Conservation (phyloP, 2,329 filamentous ascomycete genomes). For the Penicillium sp. region DNA sequence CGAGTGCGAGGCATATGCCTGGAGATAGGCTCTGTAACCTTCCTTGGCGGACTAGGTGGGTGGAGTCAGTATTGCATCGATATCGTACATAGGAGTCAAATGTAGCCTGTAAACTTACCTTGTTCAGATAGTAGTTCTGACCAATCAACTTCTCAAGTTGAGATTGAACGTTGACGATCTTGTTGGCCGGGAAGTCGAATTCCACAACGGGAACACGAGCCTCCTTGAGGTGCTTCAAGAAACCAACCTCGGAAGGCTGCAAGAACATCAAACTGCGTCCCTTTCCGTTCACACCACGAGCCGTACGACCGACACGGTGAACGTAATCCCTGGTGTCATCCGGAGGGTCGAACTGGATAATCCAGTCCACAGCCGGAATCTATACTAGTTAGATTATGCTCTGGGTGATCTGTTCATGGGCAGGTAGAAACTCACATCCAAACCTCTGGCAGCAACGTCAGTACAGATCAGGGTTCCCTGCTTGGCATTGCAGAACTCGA, state of each 20-base stretch:
- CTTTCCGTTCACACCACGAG: constrained; percentile 70
- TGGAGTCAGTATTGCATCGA: too few species aligned
- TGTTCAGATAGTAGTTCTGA: constrained; percentile 95
- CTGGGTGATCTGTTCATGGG: too few species aligned
- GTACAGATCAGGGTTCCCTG: constrained; percentile 89
- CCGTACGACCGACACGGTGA: constrained; percentile 90
- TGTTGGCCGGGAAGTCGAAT: constrained; percentile 86
- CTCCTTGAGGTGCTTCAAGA: constrained; percentile 81
- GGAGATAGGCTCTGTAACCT: constrained; percentile 79
- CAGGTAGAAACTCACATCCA: constrained; percentile 52
- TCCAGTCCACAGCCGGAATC: constrained; percentile 91
- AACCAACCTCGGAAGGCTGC: constrained; percentile 83
- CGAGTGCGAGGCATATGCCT: constrained; percentile 84
- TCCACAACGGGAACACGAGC: constrained; percentile 88
- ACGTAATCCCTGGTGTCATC: constrained; percentile 88
- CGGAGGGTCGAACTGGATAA: constrained; percentile 89
- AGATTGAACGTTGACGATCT: constrained; percentile 80
- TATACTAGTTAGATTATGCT: too few species aligned
- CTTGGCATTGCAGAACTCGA: constrained; percentile 85
- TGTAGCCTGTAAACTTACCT: too few species aligned
- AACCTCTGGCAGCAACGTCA: constrained; percentile 85
- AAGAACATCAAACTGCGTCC: constrained; percentile 88
- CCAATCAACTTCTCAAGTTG: constrained; percentile 89
- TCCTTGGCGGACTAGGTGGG: constrained; percentile 62
- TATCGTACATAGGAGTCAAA: too few species aligned